Evolutionary conservation across 177 flowering plant genomes (phyloP), one percentile per base, ranked within the genome.

Genomic region (Vitis hybrid): DNA sequence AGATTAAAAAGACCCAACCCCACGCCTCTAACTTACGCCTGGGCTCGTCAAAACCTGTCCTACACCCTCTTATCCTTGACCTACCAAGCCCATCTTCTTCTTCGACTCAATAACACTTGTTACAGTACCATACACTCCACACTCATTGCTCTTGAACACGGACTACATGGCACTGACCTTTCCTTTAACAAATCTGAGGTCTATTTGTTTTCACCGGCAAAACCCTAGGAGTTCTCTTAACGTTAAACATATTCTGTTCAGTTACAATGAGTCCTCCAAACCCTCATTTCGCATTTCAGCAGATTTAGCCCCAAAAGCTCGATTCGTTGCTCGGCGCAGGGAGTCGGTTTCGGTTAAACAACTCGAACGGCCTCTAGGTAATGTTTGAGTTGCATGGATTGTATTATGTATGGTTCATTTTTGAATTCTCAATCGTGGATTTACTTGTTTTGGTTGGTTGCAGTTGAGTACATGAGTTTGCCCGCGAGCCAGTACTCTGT

Each of bases 401-500:
- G 30, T 18, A 13, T 49, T 56, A 55, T 63, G 26, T 7, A 1
- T 40, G 21, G 6, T 23, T 51, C 8, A 26, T 13, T n/a, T 49
- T 70, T 70, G 57, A 62, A 15, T 57, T 34, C 60, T 61, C 3
- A 54, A 56, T 14, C 19, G 71, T 45, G 8, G 10, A 57, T 52
- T 57, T 19, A 51, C 77, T 67, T 51, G 65, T 13, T 30, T 65
- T 56, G 32, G 5, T 70, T 55, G 68, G 59, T 61, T 77, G 79
- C 79, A 91, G 97, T 60, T 69, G 94, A 93, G 71, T 94, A 94
- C 56, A 91, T 94, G 98, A 86, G 93, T 66, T 82, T 94, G 84
- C 97, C 97, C 12, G 97, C 97, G 40, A 92, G 98, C 74, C 98
- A 91, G 69, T 94, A 94, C 81, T 94, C 98, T 17, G 97, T 94